Conservation (phyloP, 1,284 basidiomycete species). For the Coniophora puteana region DNA sequence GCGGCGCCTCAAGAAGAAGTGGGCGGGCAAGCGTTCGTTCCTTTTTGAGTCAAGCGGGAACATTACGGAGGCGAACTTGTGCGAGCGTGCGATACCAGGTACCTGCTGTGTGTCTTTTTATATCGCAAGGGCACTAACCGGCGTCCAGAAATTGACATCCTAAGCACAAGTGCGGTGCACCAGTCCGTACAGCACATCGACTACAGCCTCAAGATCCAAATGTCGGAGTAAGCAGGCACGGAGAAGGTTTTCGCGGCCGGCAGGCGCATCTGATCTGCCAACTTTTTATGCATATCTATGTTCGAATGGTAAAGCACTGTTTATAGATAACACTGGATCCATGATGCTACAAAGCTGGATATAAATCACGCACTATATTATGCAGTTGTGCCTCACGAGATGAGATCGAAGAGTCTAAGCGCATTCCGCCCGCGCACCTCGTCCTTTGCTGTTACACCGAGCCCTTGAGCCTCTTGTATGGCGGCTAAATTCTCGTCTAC, state of each 20-base stretch:
- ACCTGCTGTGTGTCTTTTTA: conserved; percentile 20
- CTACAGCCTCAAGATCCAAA: conserved; percentile 91
- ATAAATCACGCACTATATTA: conserved; percentile 4
- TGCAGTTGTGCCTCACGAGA: conserved; percentile 14
- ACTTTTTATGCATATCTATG: not conserved
- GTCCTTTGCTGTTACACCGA: conserved; percentile 47
- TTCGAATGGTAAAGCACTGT: not conserved
- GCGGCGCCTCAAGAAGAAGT: conserved; percentile 68
- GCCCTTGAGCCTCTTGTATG: conserved; percentile 48
- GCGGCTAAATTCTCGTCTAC: conserved; percentile 82
- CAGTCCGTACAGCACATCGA: conserved; percentile 91
- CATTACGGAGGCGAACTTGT: conserved; percentile 82
- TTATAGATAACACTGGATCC: too few species aligned
- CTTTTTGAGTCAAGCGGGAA: conserved; percentile 91
- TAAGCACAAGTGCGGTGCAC: conserved; percentile 91
- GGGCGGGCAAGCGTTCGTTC: conserved; percentile 79
- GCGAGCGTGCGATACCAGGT: conserved; percentile 74
- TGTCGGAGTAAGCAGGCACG: conserved; percentile 43
- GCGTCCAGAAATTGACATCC: conserved; percentile 83
- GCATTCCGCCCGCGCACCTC: conserved; percentile 73
- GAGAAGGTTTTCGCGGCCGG: too few species aligned
- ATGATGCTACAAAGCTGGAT: not conserved
- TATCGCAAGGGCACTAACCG: conserved; percentile 6
- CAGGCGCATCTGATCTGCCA: not conserved
- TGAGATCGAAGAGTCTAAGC: conserved; percentile 56